Base-by-base conservation (phyloP, 805 yeast species). In the Yarrowia porcina region DNA sequence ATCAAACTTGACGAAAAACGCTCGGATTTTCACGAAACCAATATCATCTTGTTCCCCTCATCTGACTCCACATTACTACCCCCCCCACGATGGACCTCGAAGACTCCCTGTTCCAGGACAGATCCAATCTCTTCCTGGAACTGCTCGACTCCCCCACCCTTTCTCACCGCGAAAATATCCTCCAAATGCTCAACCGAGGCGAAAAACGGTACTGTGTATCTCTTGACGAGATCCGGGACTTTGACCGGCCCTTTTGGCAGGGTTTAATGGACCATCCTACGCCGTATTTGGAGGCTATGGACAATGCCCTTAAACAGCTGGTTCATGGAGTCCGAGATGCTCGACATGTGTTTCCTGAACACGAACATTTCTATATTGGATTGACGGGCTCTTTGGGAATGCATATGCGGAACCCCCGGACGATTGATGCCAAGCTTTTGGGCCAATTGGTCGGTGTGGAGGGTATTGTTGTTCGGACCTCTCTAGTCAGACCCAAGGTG, bases 401-500 rank as follows among this genome's bases (percentile, higher is more conserved):
- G 63, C 92, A 91, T 72, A 82, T 87, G 47, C 85, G 93, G 28
- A 87, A 91, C 23, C 97, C 99, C 20, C 82, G 98, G 70, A 85
- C 97, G 3, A 84, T 94, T 64, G 83, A 86, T 64, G 87, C 98
- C 2, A 75, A 81, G 13, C 87, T 83, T 67, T 77, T 94, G 59
- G 90, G 96, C 63, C 86, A 87, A 71, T 78, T 93, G 82, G 84
- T 94, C 45, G 86, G 96, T 1, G 80, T 94, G 23, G 97, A 94
- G 75, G 99, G 99, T 63, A 94, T 94, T 69, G 97, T 94, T 17
- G 93, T 98, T 0, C 81, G 94, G 66, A 92, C 96, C 30, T 91
- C 97, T 0, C 79, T 94, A 64, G 96, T 94, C 42, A 82, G 98
- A 66, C 99, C 99, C 36, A 93, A 93, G 73, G 83, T 93, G 62